Evolutionary conservation across 2,329 filamentous ascomycete species (phyloP), one percentile per base, ranked within the genome.

Genomic region (Chaetoscypha palmicola): DNA sequence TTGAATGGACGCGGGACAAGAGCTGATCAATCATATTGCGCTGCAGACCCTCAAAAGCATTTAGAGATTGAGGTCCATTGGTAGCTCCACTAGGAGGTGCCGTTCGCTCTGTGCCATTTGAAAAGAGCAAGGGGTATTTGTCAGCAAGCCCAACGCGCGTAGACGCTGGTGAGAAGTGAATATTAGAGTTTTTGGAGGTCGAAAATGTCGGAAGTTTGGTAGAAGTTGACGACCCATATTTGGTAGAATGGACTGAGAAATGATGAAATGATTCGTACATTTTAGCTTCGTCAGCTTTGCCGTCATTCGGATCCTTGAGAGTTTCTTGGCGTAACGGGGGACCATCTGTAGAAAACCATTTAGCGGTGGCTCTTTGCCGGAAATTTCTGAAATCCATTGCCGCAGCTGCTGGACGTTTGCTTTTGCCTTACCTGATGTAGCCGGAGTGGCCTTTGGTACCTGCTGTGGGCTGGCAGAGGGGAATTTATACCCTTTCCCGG

Each of bases 81-180:
- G 52, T 28, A 46, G 43, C 47, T 55, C 57, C 59, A 58, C 58
- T 62, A 38, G 56, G 58, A 60, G 56, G 35, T 45, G 42, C 51
- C 39, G 41, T 40, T 41, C 47, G 22, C 24, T 23, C 38, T 26
- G 38, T 39, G 12, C 17, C 28, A 17, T 34, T 26, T 28, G 38
- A 33, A 20, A 48, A 53, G n/a, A 45, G 39, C 38, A 35, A 34
- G 24, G 46, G 41, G 43, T 38, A 49, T 24, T 48, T 57, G 28
- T 19, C 19, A 32, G 28, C 16, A 2, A 23, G 28, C 12, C 31
- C 24, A 19, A 24, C 20, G 23, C 23, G 19, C 5, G 12, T 17
- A 20, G 21, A 22, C 11, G n/a, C 17, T 20, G 32, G 28, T 43
- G 41, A 34, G 14, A 21, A 31, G 39, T 10, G 30, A 32, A 33